Evolutionary conservation across 352 stramenopile species (phyloP), one percentile per base, ranked within the genome.

Genomic region (Blastocystis sp.): DNA sequence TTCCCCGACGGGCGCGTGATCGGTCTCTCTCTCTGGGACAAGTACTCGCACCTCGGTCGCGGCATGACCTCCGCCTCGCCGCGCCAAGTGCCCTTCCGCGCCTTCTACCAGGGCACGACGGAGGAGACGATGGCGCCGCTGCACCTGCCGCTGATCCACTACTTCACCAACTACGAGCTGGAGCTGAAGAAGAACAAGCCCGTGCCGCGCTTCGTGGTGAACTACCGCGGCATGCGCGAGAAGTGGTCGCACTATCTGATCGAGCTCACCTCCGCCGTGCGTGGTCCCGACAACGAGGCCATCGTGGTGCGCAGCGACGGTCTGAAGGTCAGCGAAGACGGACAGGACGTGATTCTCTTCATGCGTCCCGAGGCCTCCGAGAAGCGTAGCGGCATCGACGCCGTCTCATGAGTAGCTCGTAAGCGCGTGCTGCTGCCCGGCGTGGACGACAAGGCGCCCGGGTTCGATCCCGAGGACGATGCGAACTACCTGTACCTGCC

Each of bases 141-240:
- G 41, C 78, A 19, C 3, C 4, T 89, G 33, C 79, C 79, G 33
- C 50, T 89, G 50, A 79, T 80, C 39, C 79, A 89, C 31, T 89
- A 50, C 79, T 89, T 89, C 67, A 89, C 79, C 0, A 89, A 89
- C 51, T 89, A 89, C 41, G 79, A 89, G 33, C 41, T 89, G 67
- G 79, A 89, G 51, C 33, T 89, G 41, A 74, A 77, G 41, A 79
- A 77, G 24, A 79, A 89, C 59, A 63, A 67, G 50, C 79, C 79
- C 21, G 41, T n/a, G 1, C 79, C 79, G n/a, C 62, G 59, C 26
- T 89, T 89, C 45, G 12, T 89, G 63, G 79, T 89, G 35, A 77
- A 89, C 24, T 89, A 78, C 31, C 63, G 79, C 62, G 79, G 79
- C 31, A 89, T 89, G 79, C 63, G 79, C n/a, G 79, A 89, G 60